Percentiles rank a stretch among this genome's conserved stretches.
phyloP scores from a whole-genome alignment of 2,329 filamentous ascomycete genomes.

The Curvularia spicifera region DNA sequence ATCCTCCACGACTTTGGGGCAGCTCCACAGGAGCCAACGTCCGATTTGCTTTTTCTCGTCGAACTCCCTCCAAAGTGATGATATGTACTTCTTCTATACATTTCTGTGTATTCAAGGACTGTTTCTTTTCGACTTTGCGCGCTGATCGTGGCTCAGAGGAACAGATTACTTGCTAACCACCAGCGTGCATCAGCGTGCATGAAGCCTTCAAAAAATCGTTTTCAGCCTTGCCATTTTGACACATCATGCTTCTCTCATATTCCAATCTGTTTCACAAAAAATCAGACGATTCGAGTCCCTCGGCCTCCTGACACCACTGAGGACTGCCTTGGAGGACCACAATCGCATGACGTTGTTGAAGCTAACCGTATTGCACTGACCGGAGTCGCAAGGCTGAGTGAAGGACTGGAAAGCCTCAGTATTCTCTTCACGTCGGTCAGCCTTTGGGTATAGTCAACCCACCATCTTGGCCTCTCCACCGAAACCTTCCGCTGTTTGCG shows the following conservation, averaged over 20 bases:
- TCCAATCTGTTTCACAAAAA: background rate
- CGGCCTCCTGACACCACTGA: conserved; percentile 4
- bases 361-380: conserved; percentile 16
- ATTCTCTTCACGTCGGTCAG: background rate
- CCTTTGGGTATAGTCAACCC: background rate
- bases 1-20: background rate
- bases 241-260: background rate
- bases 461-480: background rate
- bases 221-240: conserved; percentile 6
- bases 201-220: conserved; percentile 1
- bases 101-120: background rate
- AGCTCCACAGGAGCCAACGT: conserved; percentile 3
- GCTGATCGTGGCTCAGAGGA: background rate
- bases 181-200: background rate
- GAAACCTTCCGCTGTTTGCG: conserved; percentile 1
- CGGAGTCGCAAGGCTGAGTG: conserved; percentile 8
- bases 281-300: background rate
- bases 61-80: background rate
- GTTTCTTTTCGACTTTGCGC: background rate
- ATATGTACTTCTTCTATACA: background rate
- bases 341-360: background rate
- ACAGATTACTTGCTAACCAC: conserved; percentile 1
- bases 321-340: conserved; percentile 2
- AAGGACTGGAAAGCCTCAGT: background rate
- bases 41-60: background rate